Conservation (phyloP, 805 yeast genomes). For the Torulaspora quercuum region DNA sequence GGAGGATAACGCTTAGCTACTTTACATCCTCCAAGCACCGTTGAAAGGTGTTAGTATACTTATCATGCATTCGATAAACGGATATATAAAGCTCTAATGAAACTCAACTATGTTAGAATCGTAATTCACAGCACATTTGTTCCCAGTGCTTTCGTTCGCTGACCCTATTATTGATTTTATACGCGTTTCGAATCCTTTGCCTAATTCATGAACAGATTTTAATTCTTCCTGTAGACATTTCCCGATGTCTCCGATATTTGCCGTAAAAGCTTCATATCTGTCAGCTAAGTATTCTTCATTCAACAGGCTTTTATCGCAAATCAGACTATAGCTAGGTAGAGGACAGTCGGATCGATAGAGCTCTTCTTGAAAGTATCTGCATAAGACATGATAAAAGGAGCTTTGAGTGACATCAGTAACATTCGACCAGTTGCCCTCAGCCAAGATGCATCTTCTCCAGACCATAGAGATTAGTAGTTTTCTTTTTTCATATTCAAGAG, state of each 20-base stretch:
- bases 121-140: slow-evolving; percentile 38
- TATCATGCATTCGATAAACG: not conserved
- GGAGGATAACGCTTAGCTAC: slow-evolving; percentile 32
- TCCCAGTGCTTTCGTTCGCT: slow-evolving; percentile 38
- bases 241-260: slow-evolving; percentile 11
- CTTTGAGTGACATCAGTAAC: slow-evolving; percentile 46
- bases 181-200: slow-evolving; percentile 27
- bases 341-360: slow-evolving; percentile 29
- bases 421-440: slow-evolving; percentile 49
- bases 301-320: slow-evolving; percentile 16
- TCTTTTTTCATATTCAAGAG: slow-evolving; percentile 33
- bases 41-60: no score
- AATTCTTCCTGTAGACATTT: slow-evolving; percentile 18
- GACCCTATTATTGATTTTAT: slow-evolving; percentile 38
- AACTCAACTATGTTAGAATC: slow-evolving; percentile 36
- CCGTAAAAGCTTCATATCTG: slow-evolving; percentile 16
- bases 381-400: slow-evolving; percentile 45
- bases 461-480: slow-evolving; percentile 38
- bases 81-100: slow-evolving; percentile 15
- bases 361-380: slow-evolving; percentile 36
- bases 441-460: slow-evolving; percentile 58
- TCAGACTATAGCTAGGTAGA: slow-evolving; percentile 31
- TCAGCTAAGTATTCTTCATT: slow-evolving; percentile 20
- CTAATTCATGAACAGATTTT: slow-evolving; percentile 13
- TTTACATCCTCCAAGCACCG: no score